Evolutionary conservation across 176 grass and related monocot species (phyloP), one percentile per base, ranked within the genome.

Genomic region (Lolium multiflorum): DNA sequence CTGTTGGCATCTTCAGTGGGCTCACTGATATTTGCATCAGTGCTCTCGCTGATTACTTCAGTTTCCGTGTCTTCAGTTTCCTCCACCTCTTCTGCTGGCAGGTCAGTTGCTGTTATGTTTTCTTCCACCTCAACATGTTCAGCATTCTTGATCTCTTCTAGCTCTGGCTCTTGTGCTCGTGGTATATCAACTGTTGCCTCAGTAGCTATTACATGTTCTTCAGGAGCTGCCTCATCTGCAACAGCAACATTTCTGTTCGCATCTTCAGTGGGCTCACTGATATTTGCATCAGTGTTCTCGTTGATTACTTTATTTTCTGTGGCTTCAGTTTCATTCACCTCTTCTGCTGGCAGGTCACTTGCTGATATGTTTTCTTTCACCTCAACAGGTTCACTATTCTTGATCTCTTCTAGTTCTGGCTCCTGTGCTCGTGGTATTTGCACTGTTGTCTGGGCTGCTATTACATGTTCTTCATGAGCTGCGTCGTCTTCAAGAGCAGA

Each of bases 111-210:
- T 43, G 4, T 62, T 68, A 54, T 79, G 20, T 71, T 71, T n/a
- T 73, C 54, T 18, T 84, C 81, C 61, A 77, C 38, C 51, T 60
- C 81, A 84, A n/a, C 46, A 54, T 66, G 25, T 52, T 78, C 76
- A 37, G 31, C 60, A 39, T 84, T 78, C 56, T 89, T n/a, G 35
- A 26, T 63, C 28, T 84, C 81, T 84, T 89, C 56, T 80, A 74
- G 56, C 44, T 75, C 58, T 49, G 58, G 5, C 35, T 75, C 68
- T 20, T 75, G 82, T 50, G 43, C 58, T 66, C 48, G 18, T 89
- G 67, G 44, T 13, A 31, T 75, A 67, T 89, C 68, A 89, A 52
- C 37, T 57, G 47, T 38, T 66, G 18, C 44, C 47, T 78, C 31
- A 52, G 72, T 71, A 61, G 75, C 62, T 41, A 47, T 16, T 60